phyloP scores from a whole-genome alignment of 768 basidiomycete genomes.

The Podaxis rugospora region DNA sequence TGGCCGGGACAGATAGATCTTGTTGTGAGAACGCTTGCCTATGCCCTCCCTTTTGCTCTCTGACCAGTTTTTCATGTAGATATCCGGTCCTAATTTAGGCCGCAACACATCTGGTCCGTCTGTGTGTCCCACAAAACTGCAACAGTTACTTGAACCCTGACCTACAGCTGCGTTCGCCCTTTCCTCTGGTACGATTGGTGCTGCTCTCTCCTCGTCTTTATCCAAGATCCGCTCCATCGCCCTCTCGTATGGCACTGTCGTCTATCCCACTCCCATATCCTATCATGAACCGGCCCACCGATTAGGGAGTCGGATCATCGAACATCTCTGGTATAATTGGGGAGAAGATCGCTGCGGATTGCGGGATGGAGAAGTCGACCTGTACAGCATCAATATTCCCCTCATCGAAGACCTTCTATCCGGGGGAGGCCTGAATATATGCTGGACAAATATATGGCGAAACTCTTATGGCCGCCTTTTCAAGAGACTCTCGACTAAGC shows the following conservation, averaged over 20 bases:
- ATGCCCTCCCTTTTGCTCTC: neutral
- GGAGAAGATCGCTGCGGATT: constrained; percentile 60
- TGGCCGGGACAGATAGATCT: constrained; percentile 85
- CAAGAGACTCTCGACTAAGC: constrained; percentile 36
- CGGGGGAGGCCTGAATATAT: constrained; percentile 58
- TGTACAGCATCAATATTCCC: constrained; percentile 88
- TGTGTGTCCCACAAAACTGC: neutral
- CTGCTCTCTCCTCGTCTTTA: constrained; percentile 77
- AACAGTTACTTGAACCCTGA: constrained; percentile 11
- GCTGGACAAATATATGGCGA: constrained; percentile 83
- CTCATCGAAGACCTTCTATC: constrained; percentile 62
- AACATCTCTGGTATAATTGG: constrained; percentile 82
- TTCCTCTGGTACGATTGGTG: constrained; percentile 91
- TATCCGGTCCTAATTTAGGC: constrained; percentile 84
- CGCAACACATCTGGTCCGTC: constrained; percentile 74
- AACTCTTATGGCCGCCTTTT: constrained; percentile 83
- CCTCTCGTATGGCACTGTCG: constrained; percentile 80
- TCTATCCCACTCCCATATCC: constrained; percentile 56
- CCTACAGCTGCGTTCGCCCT: constrained; percentile 74
- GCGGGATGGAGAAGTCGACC: constrained; percentile 63
- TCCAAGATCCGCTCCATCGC: constrained; percentile 76
- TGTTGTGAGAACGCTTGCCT: constrained; percentile 46
- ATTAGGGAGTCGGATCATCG: constrained; percentile 62
- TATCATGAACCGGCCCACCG: constrained; percentile 70
- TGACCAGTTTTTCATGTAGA: constrained; percentile 31